Base-by-base conservation (phyloP, 164 flowering plant species). In the Chimonanthus salicifolius region DNA sequence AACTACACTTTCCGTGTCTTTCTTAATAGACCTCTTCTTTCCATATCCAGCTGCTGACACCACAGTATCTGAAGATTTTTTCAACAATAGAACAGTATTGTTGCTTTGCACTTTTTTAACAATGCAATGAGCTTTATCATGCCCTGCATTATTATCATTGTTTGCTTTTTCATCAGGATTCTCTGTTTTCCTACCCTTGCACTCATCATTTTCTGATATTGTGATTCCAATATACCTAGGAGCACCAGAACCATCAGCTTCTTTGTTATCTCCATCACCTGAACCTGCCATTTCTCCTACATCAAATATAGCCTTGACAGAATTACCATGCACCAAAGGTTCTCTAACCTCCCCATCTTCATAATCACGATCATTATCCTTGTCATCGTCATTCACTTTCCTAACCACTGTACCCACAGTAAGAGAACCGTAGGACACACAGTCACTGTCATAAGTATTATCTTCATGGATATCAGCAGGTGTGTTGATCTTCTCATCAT, bases 301-400 rank as follows among this genome's bases (percentile, higher is more conserved):
- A 33, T 75, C 79, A 71, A 11, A 62, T 5, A 7, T 64, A 9
- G 64, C 64, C 46, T 46, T 82, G 70, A 78, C 83, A 54, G 60
- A 3, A 7, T 16, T 70, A 71, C 64, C 33, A 48, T 62, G 70
- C 67, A 49, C 72, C 11, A 71, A 48, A 51, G 83, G 75, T 74
- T 87, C 89, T 62, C 87, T 81, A 16, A 87, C 85, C 82, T 90
- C 91, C 65, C 94, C 91, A 82, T 90, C 91, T 81, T 88, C 94
- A 77, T 78, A 84, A 15, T 87, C 89, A 67, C 87, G 85, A 58
- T 84, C 33, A 33, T 33, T 33, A 33, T 33, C 54, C 16, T 63
- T 71, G 73, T 33, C 33, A 33, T 33, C 33, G 73, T 9, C 33
- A 73, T 73, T 64, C 75, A 64, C 21, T 54, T 60, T 73, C 72